These are phyloP conservation scores for Xylaria sp. DNA, from an alignment of 2,329 filamentous ascomycete genomes.

Conservation along the genomic window DNA sequence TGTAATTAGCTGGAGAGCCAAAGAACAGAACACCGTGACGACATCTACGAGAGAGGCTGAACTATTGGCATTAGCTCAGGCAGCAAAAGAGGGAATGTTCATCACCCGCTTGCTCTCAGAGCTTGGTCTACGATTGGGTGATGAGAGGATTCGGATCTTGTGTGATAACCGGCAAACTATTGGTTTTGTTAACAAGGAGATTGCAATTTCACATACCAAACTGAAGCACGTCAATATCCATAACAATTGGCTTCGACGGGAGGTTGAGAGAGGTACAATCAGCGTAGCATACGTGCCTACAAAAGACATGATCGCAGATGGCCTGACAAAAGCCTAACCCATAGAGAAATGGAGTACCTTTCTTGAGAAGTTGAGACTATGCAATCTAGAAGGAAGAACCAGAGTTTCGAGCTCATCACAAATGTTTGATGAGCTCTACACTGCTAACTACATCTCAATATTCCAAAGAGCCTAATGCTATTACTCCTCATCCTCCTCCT, in stretches of 20 bases:
- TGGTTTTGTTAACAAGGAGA: not conserved
- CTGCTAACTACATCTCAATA: too few species aligned
- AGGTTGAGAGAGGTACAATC: too few species aligned
- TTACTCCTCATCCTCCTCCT: too few species aligned
- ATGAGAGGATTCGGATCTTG: not conserved
- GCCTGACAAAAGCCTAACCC: too few species aligned
- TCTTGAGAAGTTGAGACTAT: too few species aligned
- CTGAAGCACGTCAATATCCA: slow-evolving; percentile 1
- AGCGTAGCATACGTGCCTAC: too few species aligned
- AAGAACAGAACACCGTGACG: slow-evolving; percentile 5
- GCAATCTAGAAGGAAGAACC: too few species aligned
- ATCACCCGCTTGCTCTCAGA: not conserved
- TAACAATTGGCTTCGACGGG: slow-evolving; percentile 2
- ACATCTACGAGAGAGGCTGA: slow-evolving; percentile 3
- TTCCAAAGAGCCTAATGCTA: too few species aligned
- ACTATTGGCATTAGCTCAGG: slow-evolving; percentile 2
- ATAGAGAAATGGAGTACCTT: too few species aligned
- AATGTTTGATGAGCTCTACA: too few species aligned
- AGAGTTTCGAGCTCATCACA: too few species aligned
- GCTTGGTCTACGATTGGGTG: not conserved
- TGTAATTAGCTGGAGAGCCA: slow-evolving; percentile 2
- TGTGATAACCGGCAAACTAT: slow-evolving; percentile 11
- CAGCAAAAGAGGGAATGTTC: slow-evolving; percentile 3
- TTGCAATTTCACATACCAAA: not conserved
- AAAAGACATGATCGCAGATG: too few species aligned